Conservation (phyloP, 2,329 filamentous ascomycete species). For the Beauveria caledonica region DNA sequence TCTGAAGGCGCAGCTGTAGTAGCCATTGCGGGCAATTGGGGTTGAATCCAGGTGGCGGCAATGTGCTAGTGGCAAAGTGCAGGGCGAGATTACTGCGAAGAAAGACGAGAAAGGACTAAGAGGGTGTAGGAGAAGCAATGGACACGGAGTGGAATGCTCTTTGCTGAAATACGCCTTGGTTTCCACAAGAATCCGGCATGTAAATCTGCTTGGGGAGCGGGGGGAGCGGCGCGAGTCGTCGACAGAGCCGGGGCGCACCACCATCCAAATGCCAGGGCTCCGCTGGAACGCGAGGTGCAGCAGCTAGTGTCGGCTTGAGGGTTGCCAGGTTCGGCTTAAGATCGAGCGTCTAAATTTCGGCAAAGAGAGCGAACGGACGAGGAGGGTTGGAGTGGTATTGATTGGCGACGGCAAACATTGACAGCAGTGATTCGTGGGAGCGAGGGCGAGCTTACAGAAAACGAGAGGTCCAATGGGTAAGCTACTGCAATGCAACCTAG, state of each 20-base stretch:
- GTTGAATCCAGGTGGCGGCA: constrained; percentile 8
- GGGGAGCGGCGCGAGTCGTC: constrained; percentile 3
- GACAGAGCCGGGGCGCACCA: neutral
- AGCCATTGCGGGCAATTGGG: constrained; percentile 9
- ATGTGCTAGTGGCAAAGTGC: neutral
- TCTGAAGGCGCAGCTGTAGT: neutral
- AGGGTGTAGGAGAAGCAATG: neutral
- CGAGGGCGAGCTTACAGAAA: neutral
- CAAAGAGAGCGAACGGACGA: neutral
- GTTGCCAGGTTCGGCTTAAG: constrained; percentile 1
- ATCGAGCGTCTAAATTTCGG: neutral
- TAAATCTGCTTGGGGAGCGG: constrained; percentile 1
- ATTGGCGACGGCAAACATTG: neutral
- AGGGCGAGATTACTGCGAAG: neutral
- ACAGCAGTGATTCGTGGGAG: neutral
- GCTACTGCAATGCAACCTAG: neutral
- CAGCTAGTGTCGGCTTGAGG: neutral
- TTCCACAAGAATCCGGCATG: neutral
- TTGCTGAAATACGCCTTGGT: constrained; percentile 4
- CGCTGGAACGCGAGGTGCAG: constrained; percentile 14
- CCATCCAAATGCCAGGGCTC: constrained; percentile 23
- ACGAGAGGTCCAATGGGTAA: neutral
- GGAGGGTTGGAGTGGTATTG: neutral
- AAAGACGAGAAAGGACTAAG: neutral
- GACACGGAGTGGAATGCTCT: constrained; percentile 1